Evolutionary conservation across 1,139 yeast species (phyloP), one percentile per base, ranked within the genome.

Genomic region (Blastobotrys aristatus): DNA sequence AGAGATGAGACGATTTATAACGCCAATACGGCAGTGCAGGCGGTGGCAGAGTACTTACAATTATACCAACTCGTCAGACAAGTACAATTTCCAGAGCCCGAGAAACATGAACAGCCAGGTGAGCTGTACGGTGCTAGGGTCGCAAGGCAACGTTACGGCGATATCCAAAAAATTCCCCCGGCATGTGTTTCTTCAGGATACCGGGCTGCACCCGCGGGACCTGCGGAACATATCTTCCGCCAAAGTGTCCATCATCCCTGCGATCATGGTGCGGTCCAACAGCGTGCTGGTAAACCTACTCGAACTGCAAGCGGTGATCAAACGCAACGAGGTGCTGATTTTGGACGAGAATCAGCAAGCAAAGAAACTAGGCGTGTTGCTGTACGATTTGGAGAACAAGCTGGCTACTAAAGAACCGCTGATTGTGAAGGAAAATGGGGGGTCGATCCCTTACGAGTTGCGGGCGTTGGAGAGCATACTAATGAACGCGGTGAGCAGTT

Each of bases 401-500:
- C 71, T 50, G 20, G 35, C 43, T 11, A 35, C 14, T 8, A 36
- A 32, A 16, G 46, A 43, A 22, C 40, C 29, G 20, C 5, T 24
- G 4, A 11, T 27, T 8, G 30, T 35, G 4, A 29, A 35, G 14
- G 37, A 22, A 11, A 27, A 27, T 17, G n/a, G 20, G 14, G 31
- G 41, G 4, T 34, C 22, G 14, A 65, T 60, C 53, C 64, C 70
- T 3, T 92, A 84, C 65, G 98, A 92, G 62, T 84, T 92, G 62
- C 73, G 87, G 48, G 97, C 96, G 0, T 66, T 92, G 48, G 98
- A 92, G 61, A 77, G 90, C 1, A 87, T 92, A 7, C 74, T 92
- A 52, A 80, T 89, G 50, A 84, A 86, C 55, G 90, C 90, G 1
- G 79, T 88, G 67, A 80, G 92, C 17, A 82, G 83, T 54, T 67